Conservation (phyloP, 2,329 filamentous ascomycete genomes). For the Helicocarpus griseus region DNA sequence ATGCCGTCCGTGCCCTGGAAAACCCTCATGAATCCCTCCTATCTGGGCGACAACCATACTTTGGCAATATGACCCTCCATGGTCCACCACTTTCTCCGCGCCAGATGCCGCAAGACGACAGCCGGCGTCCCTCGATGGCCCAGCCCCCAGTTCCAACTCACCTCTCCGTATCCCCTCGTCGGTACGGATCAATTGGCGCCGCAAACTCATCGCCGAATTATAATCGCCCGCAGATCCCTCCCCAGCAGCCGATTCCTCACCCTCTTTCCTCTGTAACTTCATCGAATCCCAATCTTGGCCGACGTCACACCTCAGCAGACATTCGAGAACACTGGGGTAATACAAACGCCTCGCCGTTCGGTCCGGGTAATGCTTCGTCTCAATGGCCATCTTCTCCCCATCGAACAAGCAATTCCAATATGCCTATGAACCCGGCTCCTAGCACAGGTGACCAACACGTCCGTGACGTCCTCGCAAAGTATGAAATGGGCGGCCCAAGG, state of each 20-base stretch:
- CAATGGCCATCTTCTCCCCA: slow-evolving; percentile 62
- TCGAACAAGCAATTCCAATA: slow-evolving; percentile 28
- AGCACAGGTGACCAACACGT: slow-evolving; percentile 46
- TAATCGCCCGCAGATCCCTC: slow-evolving; percentile 57
- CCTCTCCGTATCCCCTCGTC: slow-evolving; percentile 65
- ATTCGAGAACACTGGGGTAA: slow-evolving; percentile 72
- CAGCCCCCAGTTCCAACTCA: slow-evolving; percentile 74
- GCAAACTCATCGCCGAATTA: slow-evolving; percentile 62
- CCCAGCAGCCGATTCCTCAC: slow-evolving; percentile 54
- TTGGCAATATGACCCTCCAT: slow-evolving; percentile 52
- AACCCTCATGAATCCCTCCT: slow-evolving; percentile 57
- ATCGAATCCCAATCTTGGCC: slow-evolving; percentile 56
- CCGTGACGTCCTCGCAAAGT: slow-evolving; percentile 53
- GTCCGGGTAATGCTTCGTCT: slow-evolving; percentile 46
- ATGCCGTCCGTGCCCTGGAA: slow-evolving; percentile 47
- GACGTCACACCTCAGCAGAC: slow-evolving; percentile 89
- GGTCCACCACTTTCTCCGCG: slow-evolving; percentile 72
- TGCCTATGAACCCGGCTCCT: slow-evolving; percentile 19
- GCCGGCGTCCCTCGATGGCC: slow-evolving; percentile 60
- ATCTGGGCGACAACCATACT: slow-evolving; percentile 56
- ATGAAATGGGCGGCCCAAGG: slow-evolving; percentile 51
- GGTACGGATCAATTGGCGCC: slow-evolving; percentile 77
- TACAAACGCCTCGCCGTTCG: slow-evolving; percentile 23
- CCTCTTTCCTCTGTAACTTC: slow-evolving; percentile 48
- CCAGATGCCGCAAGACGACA: slow-evolving; percentile 77